phyloP scores from a whole-genome alignment of 129 eudicot species.

The Pittosporum tobira region DNA sequence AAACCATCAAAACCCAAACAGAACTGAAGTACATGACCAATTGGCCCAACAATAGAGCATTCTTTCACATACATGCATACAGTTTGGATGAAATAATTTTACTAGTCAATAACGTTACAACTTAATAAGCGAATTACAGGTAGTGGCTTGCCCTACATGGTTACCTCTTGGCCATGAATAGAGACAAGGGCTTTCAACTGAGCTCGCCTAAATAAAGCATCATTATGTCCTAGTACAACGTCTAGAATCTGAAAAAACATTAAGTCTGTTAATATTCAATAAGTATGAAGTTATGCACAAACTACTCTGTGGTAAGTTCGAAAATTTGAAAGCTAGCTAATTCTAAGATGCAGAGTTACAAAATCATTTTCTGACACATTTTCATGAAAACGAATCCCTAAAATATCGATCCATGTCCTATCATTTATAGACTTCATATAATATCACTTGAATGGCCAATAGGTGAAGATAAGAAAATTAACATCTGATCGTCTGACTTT shows the following conservation, averaged over 20 bases:
- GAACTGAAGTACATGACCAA: conserved; percentile 5
- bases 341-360: neutral
- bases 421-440: too few relatives aligned
- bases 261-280: conserved; percentile 1
- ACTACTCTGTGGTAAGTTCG: neutral
- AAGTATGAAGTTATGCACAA: neutral
- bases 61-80: neutral
- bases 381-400: too few relatives aligned
- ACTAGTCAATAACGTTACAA: neutral
- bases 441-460: too few relatives aligned
- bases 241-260: conserved; percentile 60
- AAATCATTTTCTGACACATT: too few relatives aligned
- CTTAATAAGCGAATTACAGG: neutral
- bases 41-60: neutral
- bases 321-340: neutral
- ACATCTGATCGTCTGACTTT: too few relatives aligned
- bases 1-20: neutral
- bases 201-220: conserved; percentile 82
- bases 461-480: too few relatives aligned
- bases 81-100: neutral
- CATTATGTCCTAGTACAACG: conserved; percentile 69
- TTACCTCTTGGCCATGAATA: conserved; percentile 89
- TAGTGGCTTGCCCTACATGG: conserved; percentile 1
- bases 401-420: too few relatives aligned
- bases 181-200: conserved; percentile 96